Conservation (phyloP, 345 rosid species). For the Lepidium aucheri region DNA sequence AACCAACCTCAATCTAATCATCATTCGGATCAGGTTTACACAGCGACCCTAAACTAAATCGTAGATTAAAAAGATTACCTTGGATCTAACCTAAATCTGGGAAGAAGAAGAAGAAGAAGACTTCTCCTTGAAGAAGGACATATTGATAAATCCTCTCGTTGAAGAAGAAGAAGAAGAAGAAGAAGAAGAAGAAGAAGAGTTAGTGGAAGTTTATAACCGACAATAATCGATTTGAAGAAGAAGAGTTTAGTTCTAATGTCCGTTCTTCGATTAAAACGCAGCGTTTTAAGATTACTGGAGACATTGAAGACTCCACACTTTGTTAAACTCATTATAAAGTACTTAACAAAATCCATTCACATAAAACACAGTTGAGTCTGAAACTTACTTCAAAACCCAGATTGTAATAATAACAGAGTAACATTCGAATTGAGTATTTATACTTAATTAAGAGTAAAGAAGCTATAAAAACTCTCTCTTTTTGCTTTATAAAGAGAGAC, state of each 20-base stretch:
- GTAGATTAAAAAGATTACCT: not conserved
- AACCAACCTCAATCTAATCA: not conserved
- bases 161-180: not conserved
- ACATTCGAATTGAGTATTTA: not conserved
- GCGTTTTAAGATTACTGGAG: not conserved
- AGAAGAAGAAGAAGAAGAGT: not conserved
- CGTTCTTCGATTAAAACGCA: not conserved
- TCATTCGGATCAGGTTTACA: not conserved
- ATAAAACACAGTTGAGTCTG: not conserved
- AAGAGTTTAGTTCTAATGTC: not conserved
- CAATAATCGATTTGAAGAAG: not conserved
- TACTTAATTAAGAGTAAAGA: not conserved
- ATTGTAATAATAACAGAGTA: not conserved
- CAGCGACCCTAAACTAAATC: not conserved
- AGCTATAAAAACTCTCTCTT: not conserved
- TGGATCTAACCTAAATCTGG: not conserved
- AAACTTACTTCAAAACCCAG: not conserved
- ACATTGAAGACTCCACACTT: not conserved
- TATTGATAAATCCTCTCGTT: not conserved
- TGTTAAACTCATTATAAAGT: not conserved
- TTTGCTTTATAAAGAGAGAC: not conserved
- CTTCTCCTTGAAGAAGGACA: not conserved
- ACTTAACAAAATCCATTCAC: not conserved
- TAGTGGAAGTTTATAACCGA: not conserved
- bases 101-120: not conserved